Base-by-base conservation (phyloP, 768 basidiomycete species). In the Hygrocybe punicea region DNA sequence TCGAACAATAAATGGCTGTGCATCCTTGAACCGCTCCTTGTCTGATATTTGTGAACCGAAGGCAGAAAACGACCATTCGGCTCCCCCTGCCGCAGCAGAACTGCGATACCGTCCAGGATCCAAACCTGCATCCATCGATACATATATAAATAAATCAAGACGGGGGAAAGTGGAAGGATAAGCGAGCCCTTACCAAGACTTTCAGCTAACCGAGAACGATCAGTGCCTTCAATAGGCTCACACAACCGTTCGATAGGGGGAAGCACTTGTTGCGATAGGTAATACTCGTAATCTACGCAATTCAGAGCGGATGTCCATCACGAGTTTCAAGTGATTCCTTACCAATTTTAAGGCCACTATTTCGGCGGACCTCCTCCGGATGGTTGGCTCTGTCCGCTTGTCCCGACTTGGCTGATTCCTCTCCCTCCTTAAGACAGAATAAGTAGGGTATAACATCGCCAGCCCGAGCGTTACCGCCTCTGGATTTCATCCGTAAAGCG, bases 371-470 rank as follows among this genome's bases (percentile, higher is more conserved):
- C 63, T 99, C 97, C 60, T 99, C 95, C 2, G 96, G 96, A 70
- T 98, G 94, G 65, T 83, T 89, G 7, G 97, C 97, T 47, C 85
- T 79, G 55, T 97, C 94, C 2, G 97, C 94, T 65, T 95, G 92
- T 10, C 83, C 84, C 0, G 81, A 79, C 69, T 87, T 93, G 4
- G 87, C 74, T 1, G 78, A 71, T 57, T 89, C 86, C 37, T 85
- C 85, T 37, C 87, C 88, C 46, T 88, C 86, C 3, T 82, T 79
- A 2, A 89, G 64, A 67, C 96, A 98, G 70, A 99, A 98, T 37
- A 98, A 81, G 69, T 99, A 99, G 0, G 95, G 86, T 57, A 99
- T 91, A 56, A 99, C 96, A 67, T 98, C 95, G 46, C 97, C 95
- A 1, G 79, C 81, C 33, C 87, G 86, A 0, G 93, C 91, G 10